Base-by-base conservation (phyloP, 2,329 filamentous ascomycete genomes). In the Phialemoniopsis sp. region DNA sequence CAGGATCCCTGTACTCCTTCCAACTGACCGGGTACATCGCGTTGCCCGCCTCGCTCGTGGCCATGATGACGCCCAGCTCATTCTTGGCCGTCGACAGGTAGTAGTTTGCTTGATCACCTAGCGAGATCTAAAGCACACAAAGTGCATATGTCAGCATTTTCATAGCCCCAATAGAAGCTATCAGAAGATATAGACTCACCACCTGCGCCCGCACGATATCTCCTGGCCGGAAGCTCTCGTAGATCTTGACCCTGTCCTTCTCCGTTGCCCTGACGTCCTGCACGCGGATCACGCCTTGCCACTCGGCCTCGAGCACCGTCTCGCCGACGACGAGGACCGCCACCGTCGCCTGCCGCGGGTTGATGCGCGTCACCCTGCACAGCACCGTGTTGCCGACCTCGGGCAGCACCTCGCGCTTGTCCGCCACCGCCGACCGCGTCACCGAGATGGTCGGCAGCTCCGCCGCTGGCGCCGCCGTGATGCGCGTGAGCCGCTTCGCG, bases 251-350 rank as follows among this genome's bases (percentile, higher is more conserved):
- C 51, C 88, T 87, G 59, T 97, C 93, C 67, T 96, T 95, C 67
- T 98, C 93, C 14, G 93, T 95, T 4, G 89, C 89, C 40, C 93
- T 77, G 28, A 98, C 88, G 58, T 98, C 93, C 66, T 97, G 91
- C 46, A 84, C 80, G 14, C 89, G 78, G 44, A 95, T 89, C 45
- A 94, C 68, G 5, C 87, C 89, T 63, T 89, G 85, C 77, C 90
- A 94, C 50, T 89, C 85, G 37, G 88, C 85, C 50, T 86, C 77
- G 45, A 87, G 71, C 31, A 87, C 82, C 10, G 75, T 76, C 53
- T 82, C 73, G 41, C 86, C 80, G 18, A 96, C 85, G 43, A 91
- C 85, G 43, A 95, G 76, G 50, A 97, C 96, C 16, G 85, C 84
- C 39, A 94, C 83, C 18, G 84, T 85, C 6, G 89, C 90, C 67